Evolutionary conservation across 352 stramenopile species (phyloP).

Genomic region (Phytophthora cactorum): DNA sequence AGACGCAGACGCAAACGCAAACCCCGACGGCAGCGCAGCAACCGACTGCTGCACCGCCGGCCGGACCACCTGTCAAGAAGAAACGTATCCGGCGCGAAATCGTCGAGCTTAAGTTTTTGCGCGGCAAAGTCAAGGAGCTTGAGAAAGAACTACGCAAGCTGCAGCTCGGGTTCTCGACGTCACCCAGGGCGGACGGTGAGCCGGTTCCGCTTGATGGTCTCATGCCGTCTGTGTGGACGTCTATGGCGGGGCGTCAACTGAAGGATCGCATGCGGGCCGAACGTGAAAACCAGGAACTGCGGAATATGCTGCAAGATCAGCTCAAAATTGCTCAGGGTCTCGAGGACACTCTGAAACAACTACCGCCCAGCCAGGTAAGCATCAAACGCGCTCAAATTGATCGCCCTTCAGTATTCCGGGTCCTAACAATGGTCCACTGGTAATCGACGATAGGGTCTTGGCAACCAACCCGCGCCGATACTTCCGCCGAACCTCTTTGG

Average conservation of each 20-base stretch:
- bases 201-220: conserved; percentile 6
- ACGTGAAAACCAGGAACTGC: conserved; percentile 34
- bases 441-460: conserved; percentile 14
- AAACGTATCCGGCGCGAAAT: conserved; percentile 40
- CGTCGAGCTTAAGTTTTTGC: conserved; percentile 41
- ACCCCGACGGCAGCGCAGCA: conserved; percentile 10
- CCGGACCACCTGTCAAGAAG: conserved; percentile 30
- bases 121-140: conserved; percentile 41
- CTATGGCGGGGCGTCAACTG: conserved; percentile 31
- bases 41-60: background rate
- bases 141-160: conserved; percentile 35
- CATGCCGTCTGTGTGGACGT: conserved; percentile 35
- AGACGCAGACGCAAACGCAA: background rate
- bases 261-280: conserved; percentile 38
- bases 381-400: background rate
- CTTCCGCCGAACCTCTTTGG: conserved; percentile 30
- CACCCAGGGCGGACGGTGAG: background rate
- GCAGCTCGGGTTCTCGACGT: conserved; percentile 19
- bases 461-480: conserved; percentile 9
- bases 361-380: conserved; percentile 32
- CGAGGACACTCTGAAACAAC: conserved; percentile 38
- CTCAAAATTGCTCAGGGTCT: conserved; percentile 40
- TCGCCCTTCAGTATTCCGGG: background rate
- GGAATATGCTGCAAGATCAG: conserved; percentile 35
- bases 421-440: conserved; percentile 19